Conservation (phyloP, 176 grass and related monocot genomes). For the Melocanna baccifera region DNA sequence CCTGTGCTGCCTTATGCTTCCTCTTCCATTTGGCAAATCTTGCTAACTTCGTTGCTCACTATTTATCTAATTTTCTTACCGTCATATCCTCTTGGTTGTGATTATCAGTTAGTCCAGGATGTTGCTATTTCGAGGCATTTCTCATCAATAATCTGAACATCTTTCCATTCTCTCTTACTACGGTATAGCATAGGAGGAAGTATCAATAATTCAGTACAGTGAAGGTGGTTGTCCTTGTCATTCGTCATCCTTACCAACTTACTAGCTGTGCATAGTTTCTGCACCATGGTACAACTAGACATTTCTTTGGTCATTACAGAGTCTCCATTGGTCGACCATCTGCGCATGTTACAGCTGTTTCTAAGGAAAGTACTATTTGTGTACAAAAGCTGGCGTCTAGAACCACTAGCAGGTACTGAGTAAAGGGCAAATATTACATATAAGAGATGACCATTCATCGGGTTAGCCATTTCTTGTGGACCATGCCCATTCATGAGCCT, state of each 20-base stretch:
- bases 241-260: constrained; percentile 23
- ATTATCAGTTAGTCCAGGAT: constrained; percentile 11
- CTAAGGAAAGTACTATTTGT: constrained; percentile 34
- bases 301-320: constrained; percentile 27
- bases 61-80: not conserved
- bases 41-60: not conserved
- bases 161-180: not conserved
- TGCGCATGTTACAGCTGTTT: constrained; percentile 44
- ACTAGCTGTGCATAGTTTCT: constrained; percentile 15
- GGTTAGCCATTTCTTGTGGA: constrained; percentile 39
- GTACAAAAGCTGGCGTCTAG: constrained; percentile 31
- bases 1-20: not conserved
- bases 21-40: not conserved
- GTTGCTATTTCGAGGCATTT: constrained; percentile 7
- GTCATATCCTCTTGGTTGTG: not conserved
- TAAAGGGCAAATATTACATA: constrained; percentile 37
- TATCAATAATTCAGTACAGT: constrained; percentile 4
- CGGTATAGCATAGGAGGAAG: not conserved
- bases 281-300: constrained; percentile 21
- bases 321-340: constrained; percentile 28
- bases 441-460: constrained; percentile 41
- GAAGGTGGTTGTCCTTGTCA: constrained; percentile 12
- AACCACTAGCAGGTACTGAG: constrained; percentile 32
- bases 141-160: constrained; percentile 2
- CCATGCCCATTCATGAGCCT: constrained; percentile 36